Base-by-base conservation (phyloP, 495 filamentous ascomycete species). In the Chaetomium tenue region DNA sequence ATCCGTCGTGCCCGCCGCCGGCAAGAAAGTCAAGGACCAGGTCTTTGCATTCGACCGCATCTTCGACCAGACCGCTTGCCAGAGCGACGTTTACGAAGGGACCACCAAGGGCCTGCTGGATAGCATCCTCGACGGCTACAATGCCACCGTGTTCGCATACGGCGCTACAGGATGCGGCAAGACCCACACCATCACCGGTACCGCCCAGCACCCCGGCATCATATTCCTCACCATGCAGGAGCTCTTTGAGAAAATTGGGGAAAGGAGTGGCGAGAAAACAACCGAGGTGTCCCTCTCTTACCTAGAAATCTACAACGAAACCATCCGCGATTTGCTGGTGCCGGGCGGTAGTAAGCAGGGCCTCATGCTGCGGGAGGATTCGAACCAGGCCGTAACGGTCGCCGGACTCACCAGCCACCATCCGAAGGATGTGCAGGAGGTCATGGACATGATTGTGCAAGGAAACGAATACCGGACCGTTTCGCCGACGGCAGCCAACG, bases 191-290 rank as follows among this genome's bases (percentile, higher is more conserved):
- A 98, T 98, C 74, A 91, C 88, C 30, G 71, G 94, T 58, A 98
- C 93, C 0, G 80, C 90, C 0, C 91, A 97, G 74, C 89, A 94
- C 73, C 94, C 94, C 5, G 94, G 94, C 50, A 97, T 99, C 63
- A 99, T 99, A 72, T 99, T 98, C 76, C 77, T 99, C 59, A 98
- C 94, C 0, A 98, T 97, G 91, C 93, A 97, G 73, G 94, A 99
- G 74, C 81, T 99, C 3, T 99, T 97, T 70, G 93, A 98, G 76
- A 88, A 91, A 70, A 97, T 99, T 64, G 78, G 83, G n/a, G 95
- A 97, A 46, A 78, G 89, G 46, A 87, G 86, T 46, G 84, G 86
- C 57, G 92, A 97, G 63, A 98, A 98, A 72, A 81, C 87, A 18
- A 93, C 92, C 20, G 92, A 97, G 70, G 76, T 99, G 40, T 91